phyloP scores from a whole-genome alignment of 2,329 filamentous ascomycete species.

The Chaetomiaceae sp. region DNA sequence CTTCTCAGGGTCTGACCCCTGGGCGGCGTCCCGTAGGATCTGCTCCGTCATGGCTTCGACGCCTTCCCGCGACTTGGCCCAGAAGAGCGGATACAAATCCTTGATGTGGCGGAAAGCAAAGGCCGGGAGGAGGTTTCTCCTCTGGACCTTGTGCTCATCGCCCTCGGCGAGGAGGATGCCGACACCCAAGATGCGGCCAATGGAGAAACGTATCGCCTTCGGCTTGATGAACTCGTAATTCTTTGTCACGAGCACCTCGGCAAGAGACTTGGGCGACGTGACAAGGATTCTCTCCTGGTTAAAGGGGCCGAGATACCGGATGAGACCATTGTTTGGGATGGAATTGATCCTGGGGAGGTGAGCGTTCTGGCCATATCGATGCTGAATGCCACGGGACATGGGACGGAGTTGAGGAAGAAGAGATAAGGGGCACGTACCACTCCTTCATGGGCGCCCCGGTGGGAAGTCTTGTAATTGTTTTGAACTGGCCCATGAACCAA shows the following conservation, averaged over 20 bases:
- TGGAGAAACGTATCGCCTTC: slow-evolving; percentile 43
- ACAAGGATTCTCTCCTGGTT: slow-evolving; percentile 61
- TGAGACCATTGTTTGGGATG: slow-evolving; percentile 63
- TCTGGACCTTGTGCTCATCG: slow-evolving; percentile 80
- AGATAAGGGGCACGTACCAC: slow-evolving; percentile 45
- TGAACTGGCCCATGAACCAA: slow-evolving; percentile 46
- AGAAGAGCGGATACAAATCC: slow-evolving; percentile 78
- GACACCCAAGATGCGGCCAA: slow-evolving; percentile 62
- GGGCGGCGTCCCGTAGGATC: slow-evolving; percentile 39
- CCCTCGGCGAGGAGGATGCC: slow-evolving; percentile 79
- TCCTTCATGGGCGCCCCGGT: slow-evolving; percentile 43
- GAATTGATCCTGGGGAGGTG: slow-evolving; percentile 47
- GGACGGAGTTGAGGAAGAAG: too few relatives aligned
- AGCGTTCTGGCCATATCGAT: background rate
- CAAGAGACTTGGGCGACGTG: slow-evolving; percentile 59
- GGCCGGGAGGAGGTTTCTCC: slow-evolving; percentile 74
- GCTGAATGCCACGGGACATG: too few relatives aligned
- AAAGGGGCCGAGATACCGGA: slow-evolving; percentile 59
- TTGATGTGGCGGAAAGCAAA: slow-evolving; percentile 86
- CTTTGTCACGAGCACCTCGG: slow-evolving; percentile 63
- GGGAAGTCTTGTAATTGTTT: slow-evolving; percentile 35
- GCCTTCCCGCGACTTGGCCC: slow-evolving; percentile 68
- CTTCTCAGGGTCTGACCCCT: slow-evolving; percentile 25
- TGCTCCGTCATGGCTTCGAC: slow-evolving; percentile 55
- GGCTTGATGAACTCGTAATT: slow-evolving; percentile 69